These are phyloP conservation scores for Rhodotorula kratochvilovae DNA, from an alignment of 768 basidiomycete genomes.

Conservation along the genomic window DNA sequence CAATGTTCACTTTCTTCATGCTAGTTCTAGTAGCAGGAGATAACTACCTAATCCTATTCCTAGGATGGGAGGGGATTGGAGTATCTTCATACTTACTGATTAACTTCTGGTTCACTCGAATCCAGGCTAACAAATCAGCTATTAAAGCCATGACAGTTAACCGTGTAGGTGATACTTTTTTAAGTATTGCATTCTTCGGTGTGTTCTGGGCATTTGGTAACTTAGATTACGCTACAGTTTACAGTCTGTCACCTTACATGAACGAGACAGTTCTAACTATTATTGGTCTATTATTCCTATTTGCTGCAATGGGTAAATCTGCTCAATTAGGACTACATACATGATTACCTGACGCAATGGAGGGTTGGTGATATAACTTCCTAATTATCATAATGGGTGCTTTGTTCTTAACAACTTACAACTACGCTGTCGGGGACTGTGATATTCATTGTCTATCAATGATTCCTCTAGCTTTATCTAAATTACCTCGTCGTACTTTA, in stretches of 20 bases:
- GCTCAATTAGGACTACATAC: constrained; percentile 41
- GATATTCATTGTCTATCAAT: too few species aligned
- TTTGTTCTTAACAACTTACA: too few species aligned
- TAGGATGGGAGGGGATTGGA: too few species aligned
- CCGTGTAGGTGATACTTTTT: constrained; percentile 41
- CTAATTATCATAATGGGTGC: too few species aligned
- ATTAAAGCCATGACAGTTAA: constrained; percentile 40
- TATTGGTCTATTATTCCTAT: constrained; percentile 41
- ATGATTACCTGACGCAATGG: constrained; percentile 38
- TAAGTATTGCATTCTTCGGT: constrained; percentile 41
- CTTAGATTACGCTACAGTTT: constrained; percentile 42
- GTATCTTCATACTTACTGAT: too few species aligned
- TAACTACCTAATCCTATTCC: too few species aligned
- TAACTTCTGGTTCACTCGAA: background rate
- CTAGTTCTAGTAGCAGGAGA: too few species aligned
- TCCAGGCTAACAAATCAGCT: constrained; percentile 38
- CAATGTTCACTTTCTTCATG: constrained; percentile 2
- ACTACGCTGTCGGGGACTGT: too few species aligned
- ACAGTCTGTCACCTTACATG: constrained; percentile 40
- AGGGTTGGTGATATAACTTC: too few species aligned
- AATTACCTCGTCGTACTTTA: too few species aligned
- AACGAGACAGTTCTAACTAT: constrained; percentile 42
- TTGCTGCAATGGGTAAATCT: constrained; percentile 42
- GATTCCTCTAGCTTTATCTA: too few species aligned
- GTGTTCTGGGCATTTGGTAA: constrained; percentile 42